Conservation (phyloP, 176 grass and related monocot species). For the Microstegium vimineum region DNA sequence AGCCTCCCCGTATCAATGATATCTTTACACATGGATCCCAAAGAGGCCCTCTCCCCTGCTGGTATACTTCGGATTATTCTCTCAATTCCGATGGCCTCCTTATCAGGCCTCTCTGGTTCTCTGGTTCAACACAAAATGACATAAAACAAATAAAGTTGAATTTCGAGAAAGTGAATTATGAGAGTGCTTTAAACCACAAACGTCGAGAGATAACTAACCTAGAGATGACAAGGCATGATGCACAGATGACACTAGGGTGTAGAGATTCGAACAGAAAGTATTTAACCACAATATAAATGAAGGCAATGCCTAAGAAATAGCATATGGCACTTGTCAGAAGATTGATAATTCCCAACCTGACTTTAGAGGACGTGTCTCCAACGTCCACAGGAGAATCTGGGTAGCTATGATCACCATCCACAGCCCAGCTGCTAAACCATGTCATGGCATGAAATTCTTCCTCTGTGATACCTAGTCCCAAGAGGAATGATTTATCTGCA, state of each 20-base stretch:
- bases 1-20: slow-evolving; percentile 63
- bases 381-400: slow-evolving; percentile 30
- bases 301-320: background rate
- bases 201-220: background rate
- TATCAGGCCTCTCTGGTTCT: slow-evolving; percentile 24
- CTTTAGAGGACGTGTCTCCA: slow-evolving; percentile 27
- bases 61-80: slow-evolving; percentile 54
- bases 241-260: background rate
- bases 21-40: slow-evolving; percentile 90
- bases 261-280: background rate
- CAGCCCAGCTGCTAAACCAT: slow-evolving; percentile 96
- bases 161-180: background rate
- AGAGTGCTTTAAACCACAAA: background rate
- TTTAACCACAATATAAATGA: background rate
- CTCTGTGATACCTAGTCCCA: slow-evolving; percentile 46
- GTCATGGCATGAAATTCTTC: slow-evolving; percentile 89
- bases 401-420: slow-evolving; percentile 74
- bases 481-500: slow-evolving; percentile 79
- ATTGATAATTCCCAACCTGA: slow-evolving; percentile 32
- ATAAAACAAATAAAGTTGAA: background rate
- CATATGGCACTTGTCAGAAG: background rate
- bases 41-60: slow-evolving; percentile 35
- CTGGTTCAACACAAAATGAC: background rate
- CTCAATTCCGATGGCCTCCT: slow-evolving; percentile 27
- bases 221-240: background rate